Evolutionary conservation across 345 rosid species (phyloP), one percentile per base, ranked within the genome.

Genomic region (Gossypium anomalum): DNA sequence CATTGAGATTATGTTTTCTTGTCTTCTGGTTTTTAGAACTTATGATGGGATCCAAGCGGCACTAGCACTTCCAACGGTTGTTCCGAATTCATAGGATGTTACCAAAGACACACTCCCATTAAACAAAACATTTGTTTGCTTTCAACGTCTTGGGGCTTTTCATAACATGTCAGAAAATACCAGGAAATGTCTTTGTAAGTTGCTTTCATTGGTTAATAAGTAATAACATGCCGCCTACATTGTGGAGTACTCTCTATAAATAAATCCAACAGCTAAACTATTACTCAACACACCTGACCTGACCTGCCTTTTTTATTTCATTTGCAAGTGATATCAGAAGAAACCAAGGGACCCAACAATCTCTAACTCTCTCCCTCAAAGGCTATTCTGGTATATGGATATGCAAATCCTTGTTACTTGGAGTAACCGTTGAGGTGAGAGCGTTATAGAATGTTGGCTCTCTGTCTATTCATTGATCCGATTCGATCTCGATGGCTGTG

Each of bases 351-450:
- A 85, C 58, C 15, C 72, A 60, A 78, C 74, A 20, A 68, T 74
- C 79, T 77, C 61, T 68, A 78, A 85, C 86, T 85, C 83, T 81
- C 85, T 80, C 86, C 86, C 88, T 79, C 85, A 83, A 77, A 61
- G 78, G 83, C 83, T 74, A 29, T 67, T 43, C 13, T 63, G 29
- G 60, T 19, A 9, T 43, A 12, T 12, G 5, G 17, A 27, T 6
- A n/a, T 55, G 49, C 74, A 60, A 73, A 41, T 22, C 56, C 23
- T 58, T 72, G 7, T 27, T 47, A 14, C 63, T 14, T 11, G 63
- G 56, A 45, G 67, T 34, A 65, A 73, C 56, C 9, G 51, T 73
- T 75, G 85, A 72, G 78, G 80, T 6, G 68, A 25, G 62, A 38
- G 73, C 23, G 53, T 77, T 77, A 69, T 48, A 60, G 79, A 80